phyloP scores from a whole-genome alignment of 2,329 filamentous ascomycete species.

The Sarocladium kiliense region DNA sequence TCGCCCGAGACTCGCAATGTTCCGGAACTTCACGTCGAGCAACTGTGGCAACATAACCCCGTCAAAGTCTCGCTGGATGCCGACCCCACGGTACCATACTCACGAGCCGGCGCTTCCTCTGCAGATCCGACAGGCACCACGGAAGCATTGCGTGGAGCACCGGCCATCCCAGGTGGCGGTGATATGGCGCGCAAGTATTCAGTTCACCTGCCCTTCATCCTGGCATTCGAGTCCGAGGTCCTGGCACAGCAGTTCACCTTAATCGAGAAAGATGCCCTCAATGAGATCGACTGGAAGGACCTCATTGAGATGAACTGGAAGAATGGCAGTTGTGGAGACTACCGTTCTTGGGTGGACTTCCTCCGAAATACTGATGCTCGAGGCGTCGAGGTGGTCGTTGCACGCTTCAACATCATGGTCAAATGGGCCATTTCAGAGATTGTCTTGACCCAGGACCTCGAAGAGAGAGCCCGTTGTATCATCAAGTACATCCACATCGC shows the following conservation, averaged over 20 bases:
- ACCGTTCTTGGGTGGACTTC: conserved; percentile 78
- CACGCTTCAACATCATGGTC: conserved; percentile 82
- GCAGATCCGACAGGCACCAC: conserved; percentile 23
- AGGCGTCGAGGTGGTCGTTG: conserved; percentile 78
- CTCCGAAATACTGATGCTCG: conserved; percentile 65
- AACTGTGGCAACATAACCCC: conserved; percentile 9
- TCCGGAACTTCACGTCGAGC: conserved; percentile 6
- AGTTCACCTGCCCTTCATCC: conserved; percentile 70
- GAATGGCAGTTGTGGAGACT: conserved; percentile 57
- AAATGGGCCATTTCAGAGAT: conserved; percentile 82
- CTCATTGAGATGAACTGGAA: conserved; percentile 81
- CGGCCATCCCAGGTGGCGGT: neutral
- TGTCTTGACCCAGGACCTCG: conserved; percentile 64
- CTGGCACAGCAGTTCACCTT: conserved; percentile 80
- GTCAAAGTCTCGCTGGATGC: conserved; percentile 10
- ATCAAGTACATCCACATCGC: conserved; percentile 82
- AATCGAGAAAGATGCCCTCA: conserved; percentile 79
- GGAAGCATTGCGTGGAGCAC: conserved; percentile 26
- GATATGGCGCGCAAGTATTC: conserved; percentile 33
- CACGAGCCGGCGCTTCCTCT: conserved; percentile 16
- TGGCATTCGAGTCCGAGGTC: conserved; percentile 74
- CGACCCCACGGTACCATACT: conserved; percentile 35
- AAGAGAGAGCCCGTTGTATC: conserved; percentile 70
- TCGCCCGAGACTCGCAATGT: neutral
- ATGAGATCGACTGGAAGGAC: conserved; percentile 86